Evolutionary conservation across 2,329 filamentous ascomycete genomes (phyloP), one percentile per base, ranked within the genome.

Genomic region (Nigrospora sphaerica): DNA sequence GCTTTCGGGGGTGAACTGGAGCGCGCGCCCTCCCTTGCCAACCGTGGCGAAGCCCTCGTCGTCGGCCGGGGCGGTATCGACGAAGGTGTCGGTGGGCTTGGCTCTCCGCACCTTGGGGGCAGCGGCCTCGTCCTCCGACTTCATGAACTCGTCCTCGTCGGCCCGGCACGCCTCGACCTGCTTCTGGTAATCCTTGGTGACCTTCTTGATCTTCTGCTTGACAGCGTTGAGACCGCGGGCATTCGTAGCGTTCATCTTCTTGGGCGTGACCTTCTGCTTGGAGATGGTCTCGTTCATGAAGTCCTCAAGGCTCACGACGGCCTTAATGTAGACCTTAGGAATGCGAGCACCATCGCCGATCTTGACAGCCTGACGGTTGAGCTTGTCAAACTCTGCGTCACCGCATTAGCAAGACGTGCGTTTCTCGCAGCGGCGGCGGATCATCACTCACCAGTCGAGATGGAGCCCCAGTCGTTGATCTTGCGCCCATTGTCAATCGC

Each of bases 181-280:
- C 52, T 79, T 75, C 62, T 88, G 81, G 71, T 92, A 92, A 54
- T 97, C 92, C 73, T 95, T 95, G 78, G 92, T 95, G 73, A 92
- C 92, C 81, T 96, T 97, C 81, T 92, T 91, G 75, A 98, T 89
- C 73, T 91, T 91, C 70, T 98, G 93, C 74, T 96, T 95, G 62
- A 97, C 88, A 52, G 91, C 89, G 68, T 97, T 98, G 62, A 98
- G 80, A 61, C 91, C 90, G 71, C 90, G 88, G 55, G 90, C 86
- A 64, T 92, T 95, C 63, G 85, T 93, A 52, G 91, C 90, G 73
- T 95, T 98, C 91, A 97, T 95, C 80, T 96, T 97, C 82, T 96
- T 96, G 53, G 85, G 83, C 3, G 88, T 87, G 57, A 95, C 87
- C 77, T 98, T 98, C 66, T 95, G 88, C 79, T 96, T 96, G 60